Conservation (phyloP, 441 rosid genomes). For the Viola pubescens region DNA sequence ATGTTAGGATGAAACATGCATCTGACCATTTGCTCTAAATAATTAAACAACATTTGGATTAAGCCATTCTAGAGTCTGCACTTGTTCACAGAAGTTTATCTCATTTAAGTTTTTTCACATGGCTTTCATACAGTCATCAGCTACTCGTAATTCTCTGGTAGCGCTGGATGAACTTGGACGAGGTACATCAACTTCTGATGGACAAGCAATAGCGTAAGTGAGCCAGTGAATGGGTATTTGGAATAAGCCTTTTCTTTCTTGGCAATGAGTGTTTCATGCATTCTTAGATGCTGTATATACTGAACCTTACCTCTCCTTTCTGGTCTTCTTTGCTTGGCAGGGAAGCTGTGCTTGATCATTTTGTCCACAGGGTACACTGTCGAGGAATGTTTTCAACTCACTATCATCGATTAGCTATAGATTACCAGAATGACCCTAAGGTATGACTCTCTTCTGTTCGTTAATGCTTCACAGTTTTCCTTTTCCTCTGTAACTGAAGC, state of each 20-base stretch:
- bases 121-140: conserved; percentile 54
- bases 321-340: conserved; percentile 32
- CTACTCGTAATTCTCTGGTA: conserved; percentile 77
- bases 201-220: conserved; percentile 97
- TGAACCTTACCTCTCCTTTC: conserved; percentile 6
- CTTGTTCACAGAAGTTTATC: neutral
- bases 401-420: conserved; percentile 82
- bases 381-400: conserved; percentile 97
- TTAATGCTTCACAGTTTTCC: neutral
- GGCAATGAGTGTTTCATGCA: neutral
- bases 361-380: conserved; percentile 69
- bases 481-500: conserved; percentile 2
- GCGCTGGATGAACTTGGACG: conserved; percentile 96
- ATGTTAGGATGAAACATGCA: neutral
- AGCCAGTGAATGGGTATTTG: conserved; percentile 1
- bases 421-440: conserved; percentile 59
- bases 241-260: conserved; percentile 6
- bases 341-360: conserved; percentile 89
- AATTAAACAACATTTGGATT: too few species aligned
- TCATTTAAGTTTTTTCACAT: conserved; percentile 4
- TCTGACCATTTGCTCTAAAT: too few species aligned
- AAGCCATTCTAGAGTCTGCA: neutral
- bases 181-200: conserved; percentile 97
- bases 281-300: conserved; percentile 16
- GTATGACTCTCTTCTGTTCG: conserved; percentile 22